Base-by-base conservation (phyloP, 805 yeast genomes). In the Candida ponderosae region DNA sequence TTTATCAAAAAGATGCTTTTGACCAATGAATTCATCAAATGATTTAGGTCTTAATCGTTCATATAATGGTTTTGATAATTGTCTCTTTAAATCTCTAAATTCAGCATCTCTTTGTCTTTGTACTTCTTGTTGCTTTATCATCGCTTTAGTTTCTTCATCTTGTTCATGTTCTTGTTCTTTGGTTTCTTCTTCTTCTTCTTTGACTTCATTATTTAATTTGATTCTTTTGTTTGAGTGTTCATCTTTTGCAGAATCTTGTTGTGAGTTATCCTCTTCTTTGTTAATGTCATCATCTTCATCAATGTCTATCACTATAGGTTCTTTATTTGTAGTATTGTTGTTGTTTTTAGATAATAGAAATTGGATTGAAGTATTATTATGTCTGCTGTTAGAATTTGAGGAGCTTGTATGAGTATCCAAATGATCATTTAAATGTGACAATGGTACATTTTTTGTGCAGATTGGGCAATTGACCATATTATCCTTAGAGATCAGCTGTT, bases 1-100 rank as follows among this genome's bases (percentile, higher is more conserved):
- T 2, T 62, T 59, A 0, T 84, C 81, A 5, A 90, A 65, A 3
- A 93, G 59, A 59, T 89, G 95, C 13, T 66, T 63, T 59, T 93
- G 99, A 0, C 99, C 99, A 18, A 90, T 70, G 51, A 79, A 88
- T 4, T 81, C 85, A 4, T 68, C 67, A 20, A 93, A 59, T 0
- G 65, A 59, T 10, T 59, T 61, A 0, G 99, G 99, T n/a, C 97
- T 66, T n/a, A 87, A 66, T 35, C 77, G 67, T 52, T 87, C 96
- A 3, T 94, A 81, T 17, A 89, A 60, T 1, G 96, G 72, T 29
- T 57, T 27, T 24, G 40, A 36, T 1, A 39, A 5, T 28, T 45
- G 45, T 20, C 39, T 14, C 10, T 35, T 37, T 33, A 54, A 24
- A 39, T 48, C 21, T 29, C 37, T 34, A 15, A 45, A 41, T 31